These are phyloP conservation scores for Ceratobasidium sp. DNA, from an alignment of 1,284 basidiomycete genomes.

Conservation along the genomic window DNA sequence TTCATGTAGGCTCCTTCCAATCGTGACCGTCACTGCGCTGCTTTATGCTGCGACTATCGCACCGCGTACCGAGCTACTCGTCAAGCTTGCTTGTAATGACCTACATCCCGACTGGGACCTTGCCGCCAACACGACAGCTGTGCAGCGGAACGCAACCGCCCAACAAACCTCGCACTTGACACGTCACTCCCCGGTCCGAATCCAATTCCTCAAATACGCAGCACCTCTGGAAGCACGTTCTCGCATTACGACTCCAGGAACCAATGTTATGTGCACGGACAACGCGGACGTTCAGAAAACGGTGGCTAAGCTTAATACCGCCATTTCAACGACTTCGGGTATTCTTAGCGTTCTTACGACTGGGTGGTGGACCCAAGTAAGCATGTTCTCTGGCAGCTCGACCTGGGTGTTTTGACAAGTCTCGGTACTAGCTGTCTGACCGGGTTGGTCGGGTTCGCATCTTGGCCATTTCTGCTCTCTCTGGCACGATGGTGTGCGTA, in stretches of 20 bases:
- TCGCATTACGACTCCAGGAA: constrained; percentile 26
- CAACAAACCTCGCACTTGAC: not conserved
- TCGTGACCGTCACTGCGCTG: constrained; percentile 41
- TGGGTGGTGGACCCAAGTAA: constrained; percentile 41
- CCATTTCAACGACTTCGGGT: constrained; percentile 34
- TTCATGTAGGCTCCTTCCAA: constrained; percentile 41
- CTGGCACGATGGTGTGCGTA: constrained; percentile 39
- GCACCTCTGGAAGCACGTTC: constrained; percentile 5
- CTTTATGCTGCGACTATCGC: constrained; percentile 47
- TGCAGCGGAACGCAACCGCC: constrained; percentile 4
- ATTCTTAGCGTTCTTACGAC: constrained; percentile 37
- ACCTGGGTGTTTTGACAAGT: not conserved
- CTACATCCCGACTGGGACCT: constrained; percentile 46
- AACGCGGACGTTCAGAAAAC: constrained; percentile 26
- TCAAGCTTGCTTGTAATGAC: constrained; percentile 47
- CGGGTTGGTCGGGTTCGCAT: constrained; percentile 29
- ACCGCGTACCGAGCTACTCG: constrained; percentile 46
- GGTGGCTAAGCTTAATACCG: constrained; percentile 35
- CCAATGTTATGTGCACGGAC: constrained; percentile 35
- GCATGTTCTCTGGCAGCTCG: not conserved
- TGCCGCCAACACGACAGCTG: constrained; percentile 16
- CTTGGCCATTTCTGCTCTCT: constrained; percentile 14
- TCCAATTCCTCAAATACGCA: not conserved
- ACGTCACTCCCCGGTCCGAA: not conserved
- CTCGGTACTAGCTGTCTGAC: constrained; percentile 21